Percentiles rank a stretch among this genome's conserved stretches.
These are phyloP conservation scores for Colletotrichum brevisporum DNA, from an alignment of 2,329 filamentous ascomycete species.

Conservation along the genomic window DNA sequence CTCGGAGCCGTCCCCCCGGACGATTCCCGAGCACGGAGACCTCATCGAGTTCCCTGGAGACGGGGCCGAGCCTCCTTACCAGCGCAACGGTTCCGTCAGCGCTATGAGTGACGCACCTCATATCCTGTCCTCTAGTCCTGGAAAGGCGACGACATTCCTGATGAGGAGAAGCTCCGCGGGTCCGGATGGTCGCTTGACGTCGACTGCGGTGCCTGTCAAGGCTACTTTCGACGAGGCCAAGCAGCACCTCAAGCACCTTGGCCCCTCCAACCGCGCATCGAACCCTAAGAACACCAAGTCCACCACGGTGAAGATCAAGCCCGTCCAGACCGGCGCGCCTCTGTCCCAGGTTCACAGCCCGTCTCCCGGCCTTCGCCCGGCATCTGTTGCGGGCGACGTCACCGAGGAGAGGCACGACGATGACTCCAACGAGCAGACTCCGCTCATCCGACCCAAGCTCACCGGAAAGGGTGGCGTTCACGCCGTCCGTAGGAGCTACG, in stretches of 20 bases:
- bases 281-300: slow-evolving; percentile 74
- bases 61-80: slow-evolving; percentile 49
- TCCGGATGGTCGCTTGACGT: slow-evolving; percentile 65
- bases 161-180: slow-evolving; percentile 71
- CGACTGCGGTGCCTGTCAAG: slow-evolving; percentile 67
- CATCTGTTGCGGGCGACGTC: slow-evolving; percentile 41
- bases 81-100: slow-evolving; percentile 53
- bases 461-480: slow-evolving; percentile 46
- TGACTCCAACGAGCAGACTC: slow-evolving; percentile 38
- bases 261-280: slow-evolving; percentile 76
- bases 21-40: slow-evolving; percentile 29
- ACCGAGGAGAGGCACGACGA: slow-evolving; percentile 27
- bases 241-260: slow-evolving; percentile 75
- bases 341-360: slow-evolving; percentile 36
- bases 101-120: slow-evolving; percentile 55
- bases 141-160: slow-evolving; percentile 70
- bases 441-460: slow-evolving; percentile 39
- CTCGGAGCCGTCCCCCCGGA: slow-evolving; percentile 48
- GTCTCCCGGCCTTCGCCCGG: slow-evolving; percentile 42
- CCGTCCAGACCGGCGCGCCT: slow-evolving; percentile 64
- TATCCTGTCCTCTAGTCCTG: slow-evolving; percentile 59
- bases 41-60: slow-evolving; percentile 59
- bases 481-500: slow-evolving; percentile 41
- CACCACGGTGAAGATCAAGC: slow-evolving; percentile 78
- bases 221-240: slow-evolving; percentile 74